Conservation (phyloP, 2,329 filamentous ascomycete genomes). For the Fusarium verticillioides region DNA sequence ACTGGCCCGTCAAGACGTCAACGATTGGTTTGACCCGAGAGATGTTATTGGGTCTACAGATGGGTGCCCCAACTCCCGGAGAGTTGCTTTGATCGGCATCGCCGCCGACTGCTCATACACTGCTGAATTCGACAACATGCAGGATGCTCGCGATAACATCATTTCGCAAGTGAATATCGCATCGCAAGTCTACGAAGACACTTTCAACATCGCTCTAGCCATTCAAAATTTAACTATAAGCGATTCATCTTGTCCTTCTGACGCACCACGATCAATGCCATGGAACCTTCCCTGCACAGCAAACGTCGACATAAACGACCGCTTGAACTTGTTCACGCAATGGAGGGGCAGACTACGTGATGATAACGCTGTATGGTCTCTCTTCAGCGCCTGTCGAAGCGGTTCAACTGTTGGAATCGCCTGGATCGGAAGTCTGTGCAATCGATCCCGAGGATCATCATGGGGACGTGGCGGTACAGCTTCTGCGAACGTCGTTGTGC, state of each 20-base stretch:
- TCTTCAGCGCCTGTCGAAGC: slow-evolving; percentile 79
- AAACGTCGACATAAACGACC: slow-evolving; percentile 71
- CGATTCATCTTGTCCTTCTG: slow-evolving; percentile 73
- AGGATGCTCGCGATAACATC: slow-evolving; percentile 73
- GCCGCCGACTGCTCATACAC: slow-evolving; percentile 90
- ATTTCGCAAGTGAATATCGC: slow-evolving; percentile 86
- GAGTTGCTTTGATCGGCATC: slow-evolving; percentile 89
- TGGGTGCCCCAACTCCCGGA: slow-evolving; percentile 82
- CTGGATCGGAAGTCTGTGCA: slow-evolving; percentile 86
- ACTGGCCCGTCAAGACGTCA: background rate
- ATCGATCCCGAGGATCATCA: slow-evolving; percentile 54
- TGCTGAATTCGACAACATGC: slow-evolving; percentile 70
- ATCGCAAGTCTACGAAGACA: slow-evolving; percentile 82
- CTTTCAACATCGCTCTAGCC: slow-evolving; percentile 90
- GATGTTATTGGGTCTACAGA: slow-evolving; percentile 73
- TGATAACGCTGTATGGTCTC: slow-evolving; percentile 89
- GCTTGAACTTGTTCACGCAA: slow-evolving; percentile 81
- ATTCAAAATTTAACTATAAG: slow-evolving; percentile 82
- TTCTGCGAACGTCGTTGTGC: slow-evolving; percentile 81
- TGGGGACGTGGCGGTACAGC: slow-evolving; percentile 77
- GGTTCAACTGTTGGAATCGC: slow-evolving; percentile 84
- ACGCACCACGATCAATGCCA: slow-evolving; percentile 62
- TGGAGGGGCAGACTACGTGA: slow-evolving; percentile 76
- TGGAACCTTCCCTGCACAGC: slow-evolving; percentile 82
- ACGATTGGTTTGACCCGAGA: background rate